phyloP scores from a whole-genome alignment of 108 stramenopile species.

The Phaeodactylum tricornutum region DNA sequence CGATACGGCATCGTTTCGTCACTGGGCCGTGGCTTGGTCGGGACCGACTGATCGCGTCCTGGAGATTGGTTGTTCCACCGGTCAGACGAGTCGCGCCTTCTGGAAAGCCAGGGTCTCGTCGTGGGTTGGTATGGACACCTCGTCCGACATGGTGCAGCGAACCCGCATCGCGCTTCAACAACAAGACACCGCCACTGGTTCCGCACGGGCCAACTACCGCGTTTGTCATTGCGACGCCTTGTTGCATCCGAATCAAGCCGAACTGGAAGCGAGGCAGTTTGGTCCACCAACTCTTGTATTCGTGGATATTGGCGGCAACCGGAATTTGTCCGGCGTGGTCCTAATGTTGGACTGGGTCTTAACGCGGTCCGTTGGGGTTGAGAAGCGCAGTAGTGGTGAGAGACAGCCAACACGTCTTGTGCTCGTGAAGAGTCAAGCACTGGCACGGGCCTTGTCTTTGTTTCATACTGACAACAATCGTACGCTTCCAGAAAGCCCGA shows the following conservation, averaged over 20 bases:
- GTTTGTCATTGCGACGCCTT: conserved; percentile 68
- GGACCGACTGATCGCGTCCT: conserved; percentile 40
- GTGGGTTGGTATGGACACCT: conserved; percentile 73
- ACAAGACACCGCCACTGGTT: conserved; percentile 9
- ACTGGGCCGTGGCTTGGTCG: conserved; percentile 28
- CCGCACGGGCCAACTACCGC: conserved; percentile 15
- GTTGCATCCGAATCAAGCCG: conserved; percentile 51
- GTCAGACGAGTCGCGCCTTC: conserved; percentile 32
- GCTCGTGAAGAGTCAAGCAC: conserved; percentile 65
- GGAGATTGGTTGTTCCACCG: conserved; percentile 81
- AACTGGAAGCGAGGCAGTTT: conserved; percentile 8
- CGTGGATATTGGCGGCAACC: conserved; percentile 83
- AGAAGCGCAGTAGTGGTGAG: conserved; percentile 32
- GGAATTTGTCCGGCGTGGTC: conserved; percentile 43
- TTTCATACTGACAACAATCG: background rate
- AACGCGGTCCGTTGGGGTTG: conserved; percentile 5
- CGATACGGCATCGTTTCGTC: conserved; percentile 53
- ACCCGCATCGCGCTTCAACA: background rate
- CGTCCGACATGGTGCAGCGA: conserved; percentile 44
- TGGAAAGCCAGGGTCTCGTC: conserved; percentile 23
- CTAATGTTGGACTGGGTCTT: conserved; percentile 64
- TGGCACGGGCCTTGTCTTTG: conserved; percentile 21
- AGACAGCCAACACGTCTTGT: too few relatives aligned
- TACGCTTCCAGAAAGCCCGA: background rate
- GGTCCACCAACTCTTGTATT: conserved; percentile 38